Base-by-base conservation (phyloP, 805 yeast genomes). In the Blastobotrys parvus region DNA sequence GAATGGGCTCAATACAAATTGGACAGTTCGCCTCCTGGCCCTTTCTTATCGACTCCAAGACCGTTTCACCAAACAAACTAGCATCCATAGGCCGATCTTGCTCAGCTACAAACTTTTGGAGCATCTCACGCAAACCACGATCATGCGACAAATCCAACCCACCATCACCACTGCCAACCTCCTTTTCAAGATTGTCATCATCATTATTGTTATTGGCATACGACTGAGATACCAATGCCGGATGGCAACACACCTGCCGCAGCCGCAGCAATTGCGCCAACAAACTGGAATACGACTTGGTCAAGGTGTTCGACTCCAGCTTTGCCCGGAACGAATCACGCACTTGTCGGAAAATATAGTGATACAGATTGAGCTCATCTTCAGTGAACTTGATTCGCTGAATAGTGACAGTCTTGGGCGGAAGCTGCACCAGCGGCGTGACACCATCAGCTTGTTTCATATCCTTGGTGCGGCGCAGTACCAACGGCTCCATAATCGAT, bases 161-260 rank as follows among this genome's bases (percentile, higher is more conserved):
- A 3, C 20, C 13, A 32, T 20, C 27, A 39, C 43, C 44, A 39
- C 33, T 37, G 38, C 41, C 45, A 39, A 31, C 35, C 22, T 38
- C 51, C 11, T 39, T 51, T 3, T 29, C 39, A 11, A 30, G 35
- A 16, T 41, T 49, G 30, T 45, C 54, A 10, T 38, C 54, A 2
- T 33, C 49, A 3, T 46, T 42, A 3, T 47, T 35, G 3, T 39
- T 36, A 16, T 44, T 46, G 5, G 42, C 32, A 2, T 36, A 44
- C 1, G 46, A 64, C 7, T 73, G 64, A 2, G 72, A 71, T 1
- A 88, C 72, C 44, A 89, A 65, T 42, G 76, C 77, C 15, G 82
- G 71, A 58, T 90, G 96, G 56, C 95, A 87, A 58, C 97, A 90
- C 0, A 82, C 74, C 59, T 90, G 97, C 46, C 97, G 70, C 31